These are phyloP conservation scores for Phaseolus coccineus DNA, from an alignment of 331 rosid species.

Conservation along the genomic window DNA sequence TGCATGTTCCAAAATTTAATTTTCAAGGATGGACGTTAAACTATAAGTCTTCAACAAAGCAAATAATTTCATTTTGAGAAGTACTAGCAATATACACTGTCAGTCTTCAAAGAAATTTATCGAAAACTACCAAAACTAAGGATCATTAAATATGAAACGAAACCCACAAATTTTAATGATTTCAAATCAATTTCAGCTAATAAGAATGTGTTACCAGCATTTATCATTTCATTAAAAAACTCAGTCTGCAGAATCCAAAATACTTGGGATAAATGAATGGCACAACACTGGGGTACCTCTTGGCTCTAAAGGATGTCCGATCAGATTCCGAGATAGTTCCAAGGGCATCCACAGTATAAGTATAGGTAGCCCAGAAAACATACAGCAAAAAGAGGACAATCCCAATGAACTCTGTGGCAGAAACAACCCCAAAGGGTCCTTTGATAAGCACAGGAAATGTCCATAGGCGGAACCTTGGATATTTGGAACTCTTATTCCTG, in stretches of 20 bases:
- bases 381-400: constrained; percentile 62
- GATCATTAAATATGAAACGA: neutral
- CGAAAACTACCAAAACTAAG: neutral
- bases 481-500: constrained; percentile 63
- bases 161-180: neutral
- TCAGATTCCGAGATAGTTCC: constrained; percentile 42
- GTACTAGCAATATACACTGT: neutral
- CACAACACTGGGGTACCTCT: constrained; percentile 54
- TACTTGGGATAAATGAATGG: constrained; percentile 13
- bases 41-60: constrained; percentile 7
- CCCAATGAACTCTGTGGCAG: constrained; percentile 80
- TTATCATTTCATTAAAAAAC: neutral
- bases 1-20: constrained; percentile 15
- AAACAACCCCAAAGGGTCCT: constrained; percentile 89
- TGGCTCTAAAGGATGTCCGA: constrained; percentile 33
- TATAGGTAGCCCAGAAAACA: constrained; percentile 71
- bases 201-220: neutral
- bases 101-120: neutral
- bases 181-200: neutral
- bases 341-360: constrained; percentile 54
- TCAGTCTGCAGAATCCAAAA: constrained; percentile 5
- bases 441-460: constrained; percentile 82
- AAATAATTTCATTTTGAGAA: constrained; percentile 1
- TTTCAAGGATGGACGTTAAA: constrained; percentile 15
- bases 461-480: constrained; percentile 74